phyloP scores from a whole-genome alignment of 1,284 basidiomycete genomes.

The Afroboletus lepidellus region DNA sequence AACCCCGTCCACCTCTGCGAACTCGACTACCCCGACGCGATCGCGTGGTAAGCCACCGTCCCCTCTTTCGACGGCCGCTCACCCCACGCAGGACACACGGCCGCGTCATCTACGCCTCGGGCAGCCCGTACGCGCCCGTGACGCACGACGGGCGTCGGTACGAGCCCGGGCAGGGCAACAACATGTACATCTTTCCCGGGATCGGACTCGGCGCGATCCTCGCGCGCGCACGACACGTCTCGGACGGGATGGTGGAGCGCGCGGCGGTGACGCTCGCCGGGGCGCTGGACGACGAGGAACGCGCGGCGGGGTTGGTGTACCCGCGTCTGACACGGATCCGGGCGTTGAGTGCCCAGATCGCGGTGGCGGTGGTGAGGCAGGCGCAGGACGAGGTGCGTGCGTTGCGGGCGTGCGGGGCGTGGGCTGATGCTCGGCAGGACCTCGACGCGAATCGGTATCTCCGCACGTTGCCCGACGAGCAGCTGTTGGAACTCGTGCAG shows the following conservation, averaged over 20 bases:
- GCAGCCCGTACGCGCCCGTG: constrained; percentile 70
- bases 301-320: constrained; percentile 53
- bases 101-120: constrained; percentile 74
- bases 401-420: not conserved
- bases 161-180: constrained; percentile 82
- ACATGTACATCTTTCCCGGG: constrained; percentile 69
- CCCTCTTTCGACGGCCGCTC: not conserved
- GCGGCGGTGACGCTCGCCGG: constrained; percentile 62
- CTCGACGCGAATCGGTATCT: constrained; percentile 48
- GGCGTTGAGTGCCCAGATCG: constrained; percentile 64
- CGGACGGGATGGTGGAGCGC: constrained; percentile 61
- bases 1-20: constrained; percentile 76
- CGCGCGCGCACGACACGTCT: constrained; percentile 57
- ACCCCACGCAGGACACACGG: constrained; percentile 51
- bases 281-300: constrained; percentile 63
- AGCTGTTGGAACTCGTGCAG: constrained; percentile 49
- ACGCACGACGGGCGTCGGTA: constrained; percentile 50
- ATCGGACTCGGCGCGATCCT: constrained; percentile 70
- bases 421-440: constrained; percentile 30
- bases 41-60: constrained; percentile 50
- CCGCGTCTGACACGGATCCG: constrained; percentile 66
- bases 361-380: constrained; percentile 57
- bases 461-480: constrained; percentile 47
- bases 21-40: constrained; percentile 69
- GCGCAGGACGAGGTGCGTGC: constrained; percentile 60